Percentiles rank a stretch among this genome's conserved stretches.
Evolutionary conservation across 306 rosid genomes (phyloP).

Genomic region (Vigna mungo): DNA sequence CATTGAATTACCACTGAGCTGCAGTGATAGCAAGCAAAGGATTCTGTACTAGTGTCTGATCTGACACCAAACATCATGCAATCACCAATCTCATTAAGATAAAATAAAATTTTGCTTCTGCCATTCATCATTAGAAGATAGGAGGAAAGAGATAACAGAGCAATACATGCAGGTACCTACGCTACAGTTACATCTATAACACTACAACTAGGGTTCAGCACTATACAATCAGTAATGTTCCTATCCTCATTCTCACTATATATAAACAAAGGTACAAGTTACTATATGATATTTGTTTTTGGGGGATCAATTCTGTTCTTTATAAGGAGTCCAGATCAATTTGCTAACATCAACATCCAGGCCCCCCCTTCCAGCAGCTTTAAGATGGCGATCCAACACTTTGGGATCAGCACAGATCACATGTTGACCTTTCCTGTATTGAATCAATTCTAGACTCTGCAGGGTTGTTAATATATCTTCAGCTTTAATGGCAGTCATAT

Average conservation of each 20-base stretch:
- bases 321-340: slow-evolving; percentile 98
- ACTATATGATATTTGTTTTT: slow-evolving; percentile 15
- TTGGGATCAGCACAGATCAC: slow-evolving; percentile 98
- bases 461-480: slow-evolving; percentile 93
- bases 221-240: too few species aligned
- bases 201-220: too few species aligned
- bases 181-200: too few species aligned
- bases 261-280: slow-evolving; percentile 42
- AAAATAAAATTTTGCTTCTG: too few species aligned
- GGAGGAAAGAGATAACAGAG: too few species aligned
- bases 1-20: too few species aligned
- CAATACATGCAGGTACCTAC: too few species aligned
- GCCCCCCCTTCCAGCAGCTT: slow-evolving; percentile 98
- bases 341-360: slow-evolving; percentile 94
- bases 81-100: too few species aligned
- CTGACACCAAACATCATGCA: too few species aligned
- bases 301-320: slow-evolving; percentile 60
- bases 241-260: slow-evolving; percentile 3
- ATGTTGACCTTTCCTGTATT: slow-evolving; percentile 98
- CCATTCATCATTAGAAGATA: too few species aligned
- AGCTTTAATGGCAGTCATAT: slow-evolving; percentile 98
- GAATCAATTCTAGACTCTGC: slow-evolving; percentile 89
- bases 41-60: too few species aligned
- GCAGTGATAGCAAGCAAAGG: too few species aligned
- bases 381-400: slow-evolving; percentile 96